Evolutionary conservation across 202 grass and related monocot species (phyloP).

Genomic region (Panicum hallii): DNA sequence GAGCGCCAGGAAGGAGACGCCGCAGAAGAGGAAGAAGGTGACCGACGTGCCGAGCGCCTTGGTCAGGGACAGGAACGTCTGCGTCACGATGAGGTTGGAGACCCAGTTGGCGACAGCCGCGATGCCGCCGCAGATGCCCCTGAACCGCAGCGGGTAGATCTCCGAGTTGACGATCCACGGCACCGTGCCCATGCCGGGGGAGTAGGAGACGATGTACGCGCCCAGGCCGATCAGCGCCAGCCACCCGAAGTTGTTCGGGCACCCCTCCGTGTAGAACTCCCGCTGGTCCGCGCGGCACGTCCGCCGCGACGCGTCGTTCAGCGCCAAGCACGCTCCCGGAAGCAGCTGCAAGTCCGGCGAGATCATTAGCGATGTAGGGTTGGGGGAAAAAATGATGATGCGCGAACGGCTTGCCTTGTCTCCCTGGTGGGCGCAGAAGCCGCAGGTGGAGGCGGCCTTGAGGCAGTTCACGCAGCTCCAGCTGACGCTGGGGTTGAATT

Average conservation of each 20-base stretch:
- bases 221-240: conserved; percentile 76
- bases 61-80: conserved; percentile 90
- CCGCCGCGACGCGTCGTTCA: conserved; percentile 38
- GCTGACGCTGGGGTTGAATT: conserved; percentile 41
- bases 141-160: conserved; percentile 91
- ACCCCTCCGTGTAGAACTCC: conserved; percentile 85
- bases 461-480: conserved; percentile 91
- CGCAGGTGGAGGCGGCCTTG: conserved; percentile 67
- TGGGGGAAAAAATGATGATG: not conserved
- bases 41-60: conserved; percentile 77
- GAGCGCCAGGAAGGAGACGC: conserved; percentile 60
- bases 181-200: conserved; percentile 90
- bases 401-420: conserved; percentile 61
- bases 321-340: conserved; percentile 72
- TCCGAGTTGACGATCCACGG: conserved; percentile 99
- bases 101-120: conserved; percentile 96
- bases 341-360: conserved; percentile 61
- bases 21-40: conserved; percentile 92
- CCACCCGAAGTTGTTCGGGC: conserved; percentile 92
- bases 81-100: conserved; percentile 90
- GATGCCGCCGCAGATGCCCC: conserved; percentile 85
- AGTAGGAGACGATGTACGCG: conserved; percentile 91
- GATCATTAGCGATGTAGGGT: not conserved
- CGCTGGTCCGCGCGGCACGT: conserved; percentile 50
- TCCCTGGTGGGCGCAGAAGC: conserved; percentile 73